Evolutionary conservation across 768 basidiomycete species (phyloP).

Genomic region (Russula compacta): DNA sequence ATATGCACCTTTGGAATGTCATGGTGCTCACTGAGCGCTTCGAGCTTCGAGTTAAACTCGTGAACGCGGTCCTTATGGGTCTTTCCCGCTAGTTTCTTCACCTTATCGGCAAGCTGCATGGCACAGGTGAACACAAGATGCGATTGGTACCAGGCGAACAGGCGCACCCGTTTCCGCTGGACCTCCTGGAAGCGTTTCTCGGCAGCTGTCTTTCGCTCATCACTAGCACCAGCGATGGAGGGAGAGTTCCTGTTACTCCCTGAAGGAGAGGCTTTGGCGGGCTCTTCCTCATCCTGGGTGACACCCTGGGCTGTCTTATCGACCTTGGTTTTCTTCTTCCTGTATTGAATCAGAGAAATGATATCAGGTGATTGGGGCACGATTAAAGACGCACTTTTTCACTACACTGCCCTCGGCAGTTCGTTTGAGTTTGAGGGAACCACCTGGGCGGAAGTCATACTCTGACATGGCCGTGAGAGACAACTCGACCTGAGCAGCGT

Average conservation of each 20-base stretch:
- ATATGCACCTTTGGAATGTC: slow-evolving; percentile 77
- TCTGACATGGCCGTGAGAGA: slow-evolving; percentile 50
- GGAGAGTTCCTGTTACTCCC: slow-evolving; percentile 57
- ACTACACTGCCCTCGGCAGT: slow-evolving; percentile 69
- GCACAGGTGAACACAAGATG: slow-evolving; percentile 7
- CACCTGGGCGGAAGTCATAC: slow-evolving; percentile 78
- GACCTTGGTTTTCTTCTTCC: slow-evolving; percentile 74
- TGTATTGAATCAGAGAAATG: slow-evolving; percentile 24
- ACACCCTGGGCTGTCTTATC: slow-evolving; percentile 31
- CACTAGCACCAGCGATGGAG: slow-evolving; percentile 34
- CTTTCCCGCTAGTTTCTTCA: slow-evolving; percentile 68
- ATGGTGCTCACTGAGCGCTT: slow-evolving; percentile 85
- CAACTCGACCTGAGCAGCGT: background rate
- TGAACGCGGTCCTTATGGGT: slow-evolving; percentile 92
- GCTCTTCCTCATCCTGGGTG: slow-evolving; percentile 38
- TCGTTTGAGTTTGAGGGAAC: slow-evolving; percentile 84
- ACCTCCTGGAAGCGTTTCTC: slow-evolving; percentile 82
- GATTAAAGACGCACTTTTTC: slow-evolving; percentile 55
- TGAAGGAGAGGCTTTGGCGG: slow-evolving; percentile 36
- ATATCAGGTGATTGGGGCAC: background rate
- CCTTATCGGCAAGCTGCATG: slow-evolving; percentile 60
- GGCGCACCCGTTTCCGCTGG: slow-evolving; percentile 63
- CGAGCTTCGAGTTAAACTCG: slow-evolving; percentile 82
- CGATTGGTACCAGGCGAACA: background rate
- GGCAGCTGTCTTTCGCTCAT: slow-evolving; percentile 70